Conservation (phyloP, 768 basidiomycete species). For the Suillus ampliporus region DNA sequence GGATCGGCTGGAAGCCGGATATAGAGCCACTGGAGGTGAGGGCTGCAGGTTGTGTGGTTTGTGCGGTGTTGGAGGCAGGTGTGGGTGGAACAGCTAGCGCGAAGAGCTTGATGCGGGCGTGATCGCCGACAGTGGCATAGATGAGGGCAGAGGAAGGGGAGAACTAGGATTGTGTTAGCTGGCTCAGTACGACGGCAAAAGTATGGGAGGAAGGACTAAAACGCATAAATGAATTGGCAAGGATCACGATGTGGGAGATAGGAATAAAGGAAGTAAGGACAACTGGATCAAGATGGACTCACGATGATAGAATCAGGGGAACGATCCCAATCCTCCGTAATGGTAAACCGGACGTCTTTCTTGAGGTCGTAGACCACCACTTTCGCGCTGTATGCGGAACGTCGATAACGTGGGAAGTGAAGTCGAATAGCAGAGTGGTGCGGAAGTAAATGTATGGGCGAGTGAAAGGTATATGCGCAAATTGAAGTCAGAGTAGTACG, state of each 20-base stretch:
- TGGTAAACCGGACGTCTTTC: conserved; percentile 67
- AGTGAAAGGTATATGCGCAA: neutral
- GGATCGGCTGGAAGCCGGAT: conserved; percentile 65
- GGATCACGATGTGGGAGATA: neutral
- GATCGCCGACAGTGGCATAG: conserved; percentile 79
- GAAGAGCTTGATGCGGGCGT: conserved; percentile 79
- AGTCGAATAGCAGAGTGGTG: neutral
- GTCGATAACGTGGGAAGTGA: conserved; percentile 4
- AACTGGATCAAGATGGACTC: neutral
- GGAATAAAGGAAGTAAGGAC: neutral
- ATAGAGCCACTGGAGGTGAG: conserved; percentile 64
- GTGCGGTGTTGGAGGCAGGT: conserved; percentile 56
- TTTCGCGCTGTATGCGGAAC: conserved; percentile 55
- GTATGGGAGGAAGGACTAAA: neutral
- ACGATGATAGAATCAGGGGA: conserved; percentile 54
- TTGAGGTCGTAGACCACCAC: conserved; percentile 80
- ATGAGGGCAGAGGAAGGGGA: conserved; percentile 70
- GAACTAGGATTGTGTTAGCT: conserved; percentile 56
- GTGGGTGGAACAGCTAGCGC: conserved; percentile 69
- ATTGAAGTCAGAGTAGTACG: conserved; percentile 2
- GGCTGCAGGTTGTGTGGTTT: conserved; percentile 56
- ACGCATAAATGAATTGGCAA: neutral
- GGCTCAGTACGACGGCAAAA: neutral
- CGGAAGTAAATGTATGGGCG: neutral
- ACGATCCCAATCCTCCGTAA: conserved; percentile 90